Percentiles rank a stretch among this genome's conserved stretches.
phyloP scores from a whole-genome alignment of 73 alveolate species.

The Paramecium pentaurelia region DNA sequence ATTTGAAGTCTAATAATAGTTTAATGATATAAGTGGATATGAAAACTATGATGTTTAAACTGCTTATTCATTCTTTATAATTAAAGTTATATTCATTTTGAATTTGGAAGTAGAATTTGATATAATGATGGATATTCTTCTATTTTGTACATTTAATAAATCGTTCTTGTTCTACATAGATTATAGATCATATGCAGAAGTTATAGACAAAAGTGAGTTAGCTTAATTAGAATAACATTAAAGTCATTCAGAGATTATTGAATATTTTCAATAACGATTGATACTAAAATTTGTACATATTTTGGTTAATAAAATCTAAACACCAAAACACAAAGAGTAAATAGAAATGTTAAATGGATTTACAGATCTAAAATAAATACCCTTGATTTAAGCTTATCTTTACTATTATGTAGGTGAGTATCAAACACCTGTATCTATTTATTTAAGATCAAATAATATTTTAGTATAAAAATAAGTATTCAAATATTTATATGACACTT shows the following conservation, averaged over 20 bases:
- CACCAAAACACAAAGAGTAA: background rate
- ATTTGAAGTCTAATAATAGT: background rate
- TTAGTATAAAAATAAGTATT: background rate
- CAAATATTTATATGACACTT: background rate
- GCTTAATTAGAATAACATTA: background rate
- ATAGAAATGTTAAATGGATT: background rate
- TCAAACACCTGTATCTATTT: background rate
- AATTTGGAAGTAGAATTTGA: slow-evolving; percentile 5
- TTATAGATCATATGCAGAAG: slow-evolving; percentile 48
- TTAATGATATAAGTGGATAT: background rate
- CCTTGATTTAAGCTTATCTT: slow-evolving; percentile 4
- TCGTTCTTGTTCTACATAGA: slow-evolving; percentile 6
- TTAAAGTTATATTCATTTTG: background rate
- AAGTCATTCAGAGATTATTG: slow-evolving; percentile 20
- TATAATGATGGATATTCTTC: background rate
- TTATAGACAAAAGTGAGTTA: slow-evolving; percentile 8
- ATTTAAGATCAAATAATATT: background rate
- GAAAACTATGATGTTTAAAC: slow-evolving; percentile 11
- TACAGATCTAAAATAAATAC: background rate
- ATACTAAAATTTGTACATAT: background rate
- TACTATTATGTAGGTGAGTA: background rate
- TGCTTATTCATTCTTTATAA: background rate
- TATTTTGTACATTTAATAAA: background rate
- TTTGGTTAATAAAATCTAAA: background rate
- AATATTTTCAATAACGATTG: slow-evolving; percentile 1